Evolutionary conservation across 495 filamentous ascomycete species (phyloP).

Genomic region (Neurospora sp.): DNA sequence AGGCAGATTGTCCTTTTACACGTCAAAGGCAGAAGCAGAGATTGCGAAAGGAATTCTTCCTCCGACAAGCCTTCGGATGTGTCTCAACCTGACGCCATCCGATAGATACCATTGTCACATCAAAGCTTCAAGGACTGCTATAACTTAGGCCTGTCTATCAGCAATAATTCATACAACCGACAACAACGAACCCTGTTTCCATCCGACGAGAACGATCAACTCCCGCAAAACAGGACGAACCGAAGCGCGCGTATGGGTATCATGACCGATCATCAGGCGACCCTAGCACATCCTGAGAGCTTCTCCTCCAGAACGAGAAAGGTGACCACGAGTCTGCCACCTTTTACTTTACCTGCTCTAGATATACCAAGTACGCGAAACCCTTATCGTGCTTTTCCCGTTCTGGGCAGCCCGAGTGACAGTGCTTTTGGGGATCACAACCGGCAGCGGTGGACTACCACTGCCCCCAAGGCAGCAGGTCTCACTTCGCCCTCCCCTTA

Average conservation of each 20-base stretch:
- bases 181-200: not conserved
- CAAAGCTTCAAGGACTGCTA: not conserved
- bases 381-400: conserved; percentile 15
- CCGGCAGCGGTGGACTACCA: conserved; percentile 3
- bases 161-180: not conserved
- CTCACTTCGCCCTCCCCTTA: conserved; percentile 9
- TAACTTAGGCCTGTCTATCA: not conserved
- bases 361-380: conserved; percentile 35
- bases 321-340: conserved; percentile 50
- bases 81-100: not conserved
- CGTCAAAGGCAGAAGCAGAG: not conserved
- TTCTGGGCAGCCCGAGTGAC: conserved; percentile 8
- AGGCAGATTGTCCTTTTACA: not conserved
- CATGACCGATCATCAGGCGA: not conserved
- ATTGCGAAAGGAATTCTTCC: not conserved
- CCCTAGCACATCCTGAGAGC: conserved; percentile 6
- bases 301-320: conserved; percentile 41
- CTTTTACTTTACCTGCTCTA: conserved; percentile 48
- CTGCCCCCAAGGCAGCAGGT: conserved; percentile 1
- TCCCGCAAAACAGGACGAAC: not conserved
- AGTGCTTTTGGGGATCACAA: conserved; percentile 3
- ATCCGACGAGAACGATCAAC: not conserved
- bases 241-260: not conserved
- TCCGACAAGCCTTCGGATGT: not conserved
- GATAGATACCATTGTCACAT: not conserved